Conservation (phyloP, 345 rosid genomes). For the Odontarrhena argentea region DNA sequence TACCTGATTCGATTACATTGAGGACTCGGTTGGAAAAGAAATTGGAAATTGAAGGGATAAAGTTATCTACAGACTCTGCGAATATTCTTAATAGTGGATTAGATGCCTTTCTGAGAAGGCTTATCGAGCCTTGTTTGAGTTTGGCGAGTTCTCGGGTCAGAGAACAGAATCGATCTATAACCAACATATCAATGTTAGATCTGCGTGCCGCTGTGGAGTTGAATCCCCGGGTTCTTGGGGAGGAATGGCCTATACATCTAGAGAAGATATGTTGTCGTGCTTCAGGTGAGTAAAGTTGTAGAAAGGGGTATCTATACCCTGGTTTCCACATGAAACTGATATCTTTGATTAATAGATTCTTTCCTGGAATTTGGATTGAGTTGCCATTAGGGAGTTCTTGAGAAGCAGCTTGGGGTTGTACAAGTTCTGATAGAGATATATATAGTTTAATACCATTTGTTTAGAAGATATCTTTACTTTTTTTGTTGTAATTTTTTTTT, state of each 20-base stretch:
- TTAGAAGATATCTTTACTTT: constrained; percentile 31
- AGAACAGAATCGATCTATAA: constrained; percentile 31
- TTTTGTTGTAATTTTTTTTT: constrained; percentile 11
- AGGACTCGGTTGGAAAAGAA: constrained; percentile 57
- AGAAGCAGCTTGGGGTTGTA: constrained; percentile 31
- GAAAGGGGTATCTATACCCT: constrained; percentile 8
- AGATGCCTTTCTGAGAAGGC: constrained; percentile 64
- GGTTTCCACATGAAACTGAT: constrained; percentile 22
- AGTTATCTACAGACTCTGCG: constrained; percentile 55
- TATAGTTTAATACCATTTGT: constrained; percentile 31
- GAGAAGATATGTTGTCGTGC: constrained; percentile 60
- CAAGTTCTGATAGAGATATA: constrained; percentile 36
- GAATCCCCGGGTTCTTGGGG: constrained; percentile 75
- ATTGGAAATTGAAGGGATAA: constrained; percentile 64
- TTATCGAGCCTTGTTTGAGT: constrained; percentile 69
- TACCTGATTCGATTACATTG: constrained; percentile 74
- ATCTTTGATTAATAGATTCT: constrained; percentile 29
- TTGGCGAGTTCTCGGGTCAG: constrained; percentile 52
- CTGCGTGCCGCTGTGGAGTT: constrained; percentile 67
- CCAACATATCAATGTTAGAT: constrained; percentile 55
- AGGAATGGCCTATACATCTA: constrained; percentile 65
- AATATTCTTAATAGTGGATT: constrained; percentile 70
- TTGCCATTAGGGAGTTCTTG: constrained; percentile 25
- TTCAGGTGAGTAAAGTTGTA: constrained; percentile 46
- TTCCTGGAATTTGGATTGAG: constrained; percentile 34